Evolutionary conservation across 2,329 filamentous ascomycete species (phyloP), one percentile per base, ranked within the genome.

Genomic region (Corynespora cassiicola): DNA sequence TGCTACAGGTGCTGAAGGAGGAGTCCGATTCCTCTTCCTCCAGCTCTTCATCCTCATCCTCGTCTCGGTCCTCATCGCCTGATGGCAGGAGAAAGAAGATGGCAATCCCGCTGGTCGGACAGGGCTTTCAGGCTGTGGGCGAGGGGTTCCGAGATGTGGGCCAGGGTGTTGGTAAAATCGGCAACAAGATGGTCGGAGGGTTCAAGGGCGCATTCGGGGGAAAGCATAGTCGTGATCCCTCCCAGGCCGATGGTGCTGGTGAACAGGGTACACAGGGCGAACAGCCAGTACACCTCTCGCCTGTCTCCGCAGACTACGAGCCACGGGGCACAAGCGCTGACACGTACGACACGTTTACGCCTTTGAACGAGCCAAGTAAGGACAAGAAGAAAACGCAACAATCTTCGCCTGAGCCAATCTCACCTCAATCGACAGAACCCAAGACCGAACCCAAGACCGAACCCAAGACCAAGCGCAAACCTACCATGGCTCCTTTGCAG

Each of bases 131-230:
- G 21, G 67, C 56, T 12, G 56, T 72, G 3, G 65, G 69, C n/a
- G 65, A 69, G 15, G 77, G 75, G 2, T 61, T 80, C 33, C 75
- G 72, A n/a, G 72, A 71, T 16, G 72, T 82, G 15, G 75, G 76
- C 4, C 69, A 75, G 27, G 74, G 75, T 16, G 56, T 72, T 10
- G 63, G 65, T 17, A 65, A 58, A 11, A 56, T 73, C 31, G 68
- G 69, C 21, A 59, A 56, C 19, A 68, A 62, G 36, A 47, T 71
- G 22, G 65, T 67, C 26, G 69, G 69, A 17, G 69, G 68, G 11
- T 54, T 73, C 24, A 66, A 57, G 33, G 61, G 59, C 17, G 65
- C 62, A 7, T 62, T 68, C 39, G 48, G 38, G 12, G 48, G 47
- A 5, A 59, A 54, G 25, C 33, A 47, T 5, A 48, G 56, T n/a